Evolutionary conservation across 768 basidiomycete genomes (phyloP).

Genomic region (Rhodotorula taiwanensis): DNA sequence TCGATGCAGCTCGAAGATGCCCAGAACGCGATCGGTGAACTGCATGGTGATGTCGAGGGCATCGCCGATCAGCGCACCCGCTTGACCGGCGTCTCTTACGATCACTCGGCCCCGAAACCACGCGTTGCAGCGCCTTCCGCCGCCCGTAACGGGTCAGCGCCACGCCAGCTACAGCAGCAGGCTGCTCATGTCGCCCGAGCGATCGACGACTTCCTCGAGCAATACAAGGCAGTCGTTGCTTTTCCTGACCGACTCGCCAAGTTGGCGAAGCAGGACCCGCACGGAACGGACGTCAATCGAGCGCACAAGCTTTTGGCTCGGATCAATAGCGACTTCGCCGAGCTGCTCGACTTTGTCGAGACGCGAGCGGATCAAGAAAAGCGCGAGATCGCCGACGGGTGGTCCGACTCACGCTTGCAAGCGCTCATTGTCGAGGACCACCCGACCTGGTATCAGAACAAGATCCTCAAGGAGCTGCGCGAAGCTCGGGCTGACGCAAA

Average conservation of each 20-base stretch:
- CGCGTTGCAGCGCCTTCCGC: too few species aligned
- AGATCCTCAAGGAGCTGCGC: neutral
- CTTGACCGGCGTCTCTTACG: constrained; percentile 5
- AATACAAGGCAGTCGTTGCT: constrained; percentile 3
- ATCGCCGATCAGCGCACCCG: constrained; percentile 4
- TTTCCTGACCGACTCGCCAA: neutral
- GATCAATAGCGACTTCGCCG: constrained; percentile 1
- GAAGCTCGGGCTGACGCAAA: neutral
- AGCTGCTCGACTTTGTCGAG: constrained; percentile 23
- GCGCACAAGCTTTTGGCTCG: neutral
- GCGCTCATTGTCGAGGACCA: neutral
- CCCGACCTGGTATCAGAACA: neutral
- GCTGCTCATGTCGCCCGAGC: too few species aligned
- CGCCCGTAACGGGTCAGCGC: too few species aligned
- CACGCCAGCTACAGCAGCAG: too few species aligned
- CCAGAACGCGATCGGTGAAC: constrained; percentile 9
- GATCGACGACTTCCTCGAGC: neutral
- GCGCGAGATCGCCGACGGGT: neutral
- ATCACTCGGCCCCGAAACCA: too few species aligned
- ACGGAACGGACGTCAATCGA: neutral
- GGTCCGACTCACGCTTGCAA: neutral
- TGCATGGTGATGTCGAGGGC: neutral
- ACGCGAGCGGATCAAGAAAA: constrained; percentile 12
- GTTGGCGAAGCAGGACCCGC: accelerated
- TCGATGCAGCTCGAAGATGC: constrained; percentile 12